Base-by-base conservation (phyloP, 2,329 filamentous ascomycete species). In the Penicillium sp. region DNA sequence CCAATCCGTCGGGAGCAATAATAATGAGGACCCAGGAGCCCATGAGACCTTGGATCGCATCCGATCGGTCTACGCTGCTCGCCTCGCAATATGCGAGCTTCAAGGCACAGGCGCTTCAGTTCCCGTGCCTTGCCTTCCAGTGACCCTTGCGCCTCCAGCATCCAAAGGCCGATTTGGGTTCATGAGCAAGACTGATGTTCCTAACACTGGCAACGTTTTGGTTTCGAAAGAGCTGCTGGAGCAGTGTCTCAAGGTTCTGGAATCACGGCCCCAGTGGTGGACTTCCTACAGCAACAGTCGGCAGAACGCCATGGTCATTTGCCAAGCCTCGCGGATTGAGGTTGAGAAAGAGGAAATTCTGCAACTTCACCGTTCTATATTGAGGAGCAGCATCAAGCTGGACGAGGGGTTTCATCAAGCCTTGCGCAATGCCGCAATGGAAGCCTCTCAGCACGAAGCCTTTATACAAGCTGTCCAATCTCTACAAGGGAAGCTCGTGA, bases 21-120 rank as follows among this genome's bases (percentile, higher is more conserved):
- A 63, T 4, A 52, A 49, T 44, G 38, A 57, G 5, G 61, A 67
- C 4, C 38, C 57, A 10, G 62, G 64, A 5, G 62, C 61, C 3
- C 60, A 65, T 47, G 60, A 67, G 44, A 56, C 61, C 2, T 66
- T 79, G 36, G 78, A 78, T 49, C 66, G 69, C 49, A 70, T 73
- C 53, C 81, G 79, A 55, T 81, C 81, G 4, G 74, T 82, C 28
- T 87, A 85, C 56, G 83, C 84, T 2, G 80, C 81, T 8, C 79
- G 83, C 40, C 73, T 87, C 14, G 83, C 85, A 10, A 73, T 86
- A 8, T 88, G 85, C 58, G 84, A 87, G 61, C 74, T 86, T 7
- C 73, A 75, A 10, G 78, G 77, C 18, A 79, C 81, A 2, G 75
- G 77, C 10, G 74, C 78, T 14, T 50, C 66, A 2, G 70, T 82